Percentiles rank a stretch among this genome's conserved stretches.
phyloP scores from a whole-genome alignment of 2,329 filamentous ascomycete species.

The Penicillium concentricum region DNA sequence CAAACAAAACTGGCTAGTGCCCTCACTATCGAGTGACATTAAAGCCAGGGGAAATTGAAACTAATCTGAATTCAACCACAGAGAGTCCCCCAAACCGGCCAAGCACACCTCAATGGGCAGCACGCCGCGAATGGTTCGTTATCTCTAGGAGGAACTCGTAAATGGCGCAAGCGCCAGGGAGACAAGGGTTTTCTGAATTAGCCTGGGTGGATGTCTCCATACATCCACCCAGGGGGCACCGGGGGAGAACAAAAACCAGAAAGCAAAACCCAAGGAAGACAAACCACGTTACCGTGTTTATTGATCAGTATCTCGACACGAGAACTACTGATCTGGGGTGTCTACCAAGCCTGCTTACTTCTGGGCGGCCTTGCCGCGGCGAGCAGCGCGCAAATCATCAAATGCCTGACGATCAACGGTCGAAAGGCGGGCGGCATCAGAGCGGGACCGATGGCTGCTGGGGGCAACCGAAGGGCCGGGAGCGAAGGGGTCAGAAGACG shows the following conservation, averaged over 20 bases:
- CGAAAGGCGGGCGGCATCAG: background rate
- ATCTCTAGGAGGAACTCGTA: background rate
- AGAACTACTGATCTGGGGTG: background rate
- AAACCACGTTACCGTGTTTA: background rate
- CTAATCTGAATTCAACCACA: background rate
- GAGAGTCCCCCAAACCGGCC: background rate
- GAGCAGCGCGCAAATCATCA: background rate
- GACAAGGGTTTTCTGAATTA: background rate
- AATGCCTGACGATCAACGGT: background rate
- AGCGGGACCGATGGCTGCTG: background rate
- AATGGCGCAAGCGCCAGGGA: background rate
- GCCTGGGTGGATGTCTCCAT: background rate
- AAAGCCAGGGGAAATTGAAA: background rate
- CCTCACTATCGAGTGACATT: background rate
- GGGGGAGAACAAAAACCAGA: background rate
- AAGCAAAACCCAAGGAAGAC: background rate
- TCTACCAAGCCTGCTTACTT: background rate
- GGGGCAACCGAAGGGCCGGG: background rate
- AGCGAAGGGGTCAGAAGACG: background rate
- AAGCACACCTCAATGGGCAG: background rate
- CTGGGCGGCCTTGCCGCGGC: background rate
- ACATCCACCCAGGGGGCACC: background rate
- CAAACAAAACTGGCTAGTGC: background rate
- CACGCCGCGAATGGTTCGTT: background rate
- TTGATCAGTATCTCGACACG: background rate